phyloP scores from a whole-genome alignment of 768 basidiomycete genomes.

The Xerocomellus dryophilus region DNA sequence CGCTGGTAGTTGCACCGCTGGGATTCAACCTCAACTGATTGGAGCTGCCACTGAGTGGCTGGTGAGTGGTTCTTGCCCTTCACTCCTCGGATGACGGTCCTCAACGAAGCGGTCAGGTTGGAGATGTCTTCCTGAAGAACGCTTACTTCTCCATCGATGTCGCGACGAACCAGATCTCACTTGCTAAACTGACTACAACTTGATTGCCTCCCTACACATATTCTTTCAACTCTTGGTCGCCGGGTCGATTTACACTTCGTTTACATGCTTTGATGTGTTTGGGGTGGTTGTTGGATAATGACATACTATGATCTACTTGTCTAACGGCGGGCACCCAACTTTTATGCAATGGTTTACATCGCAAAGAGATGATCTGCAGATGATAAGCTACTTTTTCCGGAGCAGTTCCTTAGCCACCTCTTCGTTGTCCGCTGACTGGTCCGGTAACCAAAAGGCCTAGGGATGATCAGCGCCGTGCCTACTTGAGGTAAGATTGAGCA shows the following conservation, averaged over 20 bases:
- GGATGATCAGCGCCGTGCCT: constrained; percentile 15
- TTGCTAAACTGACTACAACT: constrained; percentile 49
- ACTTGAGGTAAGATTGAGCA: constrained; percentile 9
- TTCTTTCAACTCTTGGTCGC: background rate
- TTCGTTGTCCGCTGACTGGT: constrained; percentile 63
- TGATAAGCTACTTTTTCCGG: constrained; percentile 42
- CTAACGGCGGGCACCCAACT: background rate
- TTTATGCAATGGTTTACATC: background rate
- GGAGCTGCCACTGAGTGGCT: constrained; percentile 65
- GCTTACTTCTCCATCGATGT: constrained; percentile 69
- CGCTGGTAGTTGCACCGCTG: constrained; percentile 64
- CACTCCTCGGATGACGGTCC: background rate
- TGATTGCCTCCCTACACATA: constrained; percentile 1
- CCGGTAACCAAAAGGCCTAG: constrained; percentile 67
- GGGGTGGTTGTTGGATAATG: background rate
- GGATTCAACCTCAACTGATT: constrained; percentile 62
- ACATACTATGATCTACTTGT: background rate
- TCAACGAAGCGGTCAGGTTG: constrained; percentile 36
- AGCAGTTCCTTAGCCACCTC: constrained; percentile 69
- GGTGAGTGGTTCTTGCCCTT: constrained; percentile 38
- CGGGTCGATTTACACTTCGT: constrained; percentile 4
- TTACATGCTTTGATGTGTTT: background rate
- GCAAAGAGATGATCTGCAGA: background rate
- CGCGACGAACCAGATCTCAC: constrained; percentile 51
- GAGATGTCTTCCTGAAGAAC: constrained; percentile 77